Base-by-base conservation (phyloP, 2,329 filamentous ascomycete genomes). In the Madurella fahalii region DNA sequence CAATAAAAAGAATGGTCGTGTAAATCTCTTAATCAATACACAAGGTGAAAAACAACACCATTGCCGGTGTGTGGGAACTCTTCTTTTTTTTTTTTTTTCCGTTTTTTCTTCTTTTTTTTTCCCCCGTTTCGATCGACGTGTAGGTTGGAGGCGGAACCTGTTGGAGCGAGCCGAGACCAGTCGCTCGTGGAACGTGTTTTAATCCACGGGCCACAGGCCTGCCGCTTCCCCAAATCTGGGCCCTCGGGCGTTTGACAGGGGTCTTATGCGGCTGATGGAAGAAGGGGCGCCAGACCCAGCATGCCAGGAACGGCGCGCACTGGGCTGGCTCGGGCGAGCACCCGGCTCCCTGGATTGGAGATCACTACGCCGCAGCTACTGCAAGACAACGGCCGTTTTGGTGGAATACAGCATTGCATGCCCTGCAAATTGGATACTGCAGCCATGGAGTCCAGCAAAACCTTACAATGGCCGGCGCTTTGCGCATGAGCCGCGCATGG, bases 121-220 rank as follows among this genome's bases (percentile, higher is more conserved):
- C 7, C 7, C 49, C 31, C 16, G 50, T 52, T 55, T 49, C 31
- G 48, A 50, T 46, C 25, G 52, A 25, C 15, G 20, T 42, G 52
- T 47, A 47, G 25, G 50, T 48, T 54, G 50, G 51, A 49, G 20
- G 32, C 42, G 48, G 48, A 42, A 41, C 34, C 40, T 49, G 37
- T 18, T 42, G 39, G 46, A 40, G 12, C 32, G 18, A 25, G 43
- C 37, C 45, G 46, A 55, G 54, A 60, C 44, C 53, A 25, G 56
- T 54, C 44, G 58, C 57, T 59, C 51, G 58, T 61, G 61, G 61
- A 62, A 63, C 61, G 61, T 63, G 61, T 63, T 60, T 54, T 40
- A 56, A 54, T 62, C 60, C 44, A 53, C 43, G 34, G 47, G 40
- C 25, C 40, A 17, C 9, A 15, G 43, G 15, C 32, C 18, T 31